Evolutionary conservation across 2,329 filamentous ascomycete genomes (phyloP).

Genomic region (Hortaea sp.): DNA sequence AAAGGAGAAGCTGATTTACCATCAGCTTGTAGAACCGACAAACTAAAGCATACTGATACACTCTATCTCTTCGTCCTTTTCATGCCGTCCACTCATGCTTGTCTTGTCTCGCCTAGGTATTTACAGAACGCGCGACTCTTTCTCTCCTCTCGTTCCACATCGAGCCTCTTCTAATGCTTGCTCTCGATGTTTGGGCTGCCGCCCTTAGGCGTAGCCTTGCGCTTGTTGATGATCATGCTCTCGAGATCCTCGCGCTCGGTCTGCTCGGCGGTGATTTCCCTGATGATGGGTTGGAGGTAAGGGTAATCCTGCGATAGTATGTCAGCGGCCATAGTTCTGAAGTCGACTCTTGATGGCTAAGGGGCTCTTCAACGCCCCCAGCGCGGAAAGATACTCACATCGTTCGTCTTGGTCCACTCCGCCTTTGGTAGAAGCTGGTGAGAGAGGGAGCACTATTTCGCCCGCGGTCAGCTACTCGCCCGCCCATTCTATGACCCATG

Average conservation of each 20-base stretch:
- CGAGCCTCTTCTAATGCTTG: background rate
- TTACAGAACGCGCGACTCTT: background rate
- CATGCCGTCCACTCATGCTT: background rate
- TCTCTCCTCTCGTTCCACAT: background rate
- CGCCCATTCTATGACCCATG: background rate
- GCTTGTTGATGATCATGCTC: constrained; percentile 49
- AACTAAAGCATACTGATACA: background rate
- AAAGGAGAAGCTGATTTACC: no score
- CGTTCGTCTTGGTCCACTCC: constrained; percentile 58
- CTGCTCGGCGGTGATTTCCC: constrained; percentile 56
- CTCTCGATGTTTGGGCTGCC: background rate
- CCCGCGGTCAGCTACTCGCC: background rate
- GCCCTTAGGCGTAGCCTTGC: constrained; percentile 7
- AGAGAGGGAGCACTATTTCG: constrained; percentile 50
- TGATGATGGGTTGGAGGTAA: constrained; percentile 59
- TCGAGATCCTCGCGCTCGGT: constrained; percentile 61
- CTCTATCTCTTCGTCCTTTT: background rate
- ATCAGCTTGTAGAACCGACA: no score
- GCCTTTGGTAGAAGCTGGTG: constrained; percentile 54
- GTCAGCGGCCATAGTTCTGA: no score
- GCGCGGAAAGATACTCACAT: constrained; percentile 38
- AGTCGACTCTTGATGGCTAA: no score
- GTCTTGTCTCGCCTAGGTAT: background rate
- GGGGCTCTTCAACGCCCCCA: no score
- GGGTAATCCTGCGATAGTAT: constrained; percentile 44